Base-by-base conservation (phyloP, 169 alveolate genomes). In the Pseudocohnilembus persalinus region DNA sequence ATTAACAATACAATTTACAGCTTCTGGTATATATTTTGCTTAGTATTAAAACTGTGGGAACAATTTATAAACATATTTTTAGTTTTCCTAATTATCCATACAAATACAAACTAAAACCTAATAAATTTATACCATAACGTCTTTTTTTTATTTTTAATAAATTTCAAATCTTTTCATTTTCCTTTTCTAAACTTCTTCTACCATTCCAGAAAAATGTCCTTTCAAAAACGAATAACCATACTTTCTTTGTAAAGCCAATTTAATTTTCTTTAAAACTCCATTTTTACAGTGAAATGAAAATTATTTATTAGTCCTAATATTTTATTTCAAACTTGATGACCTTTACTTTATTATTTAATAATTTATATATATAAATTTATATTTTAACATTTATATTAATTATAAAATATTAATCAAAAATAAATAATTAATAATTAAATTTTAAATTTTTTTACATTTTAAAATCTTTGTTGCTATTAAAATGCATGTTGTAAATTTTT, bases 1-100 rank as follows among this genome's bases (percentile, higher is more conserved):
- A 0, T 86, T 73, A 49, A 86, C 80, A 4, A 86, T 82, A 34
- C 79, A 86, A 75, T 86, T 85, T 0, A 82, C 79, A 29, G 90
- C 77, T 64, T 86, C 90, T 26, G 79, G 74, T 28, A 86, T 80
- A 80, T 80, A 86, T 27, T 72, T 72, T 1, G 82, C 79, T 26
- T 84, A 73, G 33, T 84, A 31, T 29, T 76, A 73, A 74, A 79
- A 79, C 30, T 1, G 31, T 0, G 31, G 29, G 63, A 79, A 73
- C 63, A 34, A 29, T 79, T 29, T 79, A n/a, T 63, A 49, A 15
- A 79, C 73, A 4, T 35, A 29, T 27, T 79, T 79, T 4, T 27
- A 28, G 29, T 79, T 79, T 27, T 79, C 84, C 31, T 64, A 15
- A 29, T 79, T 79, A 15, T 79, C 84, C 76, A 49, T 79, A 20